These are phyloP conservation scores for Trichoderma semiorbis DNA, from an alignment of 2,329 filamentous ascomycete genomes.

Conservation along the genomic window DNA sequence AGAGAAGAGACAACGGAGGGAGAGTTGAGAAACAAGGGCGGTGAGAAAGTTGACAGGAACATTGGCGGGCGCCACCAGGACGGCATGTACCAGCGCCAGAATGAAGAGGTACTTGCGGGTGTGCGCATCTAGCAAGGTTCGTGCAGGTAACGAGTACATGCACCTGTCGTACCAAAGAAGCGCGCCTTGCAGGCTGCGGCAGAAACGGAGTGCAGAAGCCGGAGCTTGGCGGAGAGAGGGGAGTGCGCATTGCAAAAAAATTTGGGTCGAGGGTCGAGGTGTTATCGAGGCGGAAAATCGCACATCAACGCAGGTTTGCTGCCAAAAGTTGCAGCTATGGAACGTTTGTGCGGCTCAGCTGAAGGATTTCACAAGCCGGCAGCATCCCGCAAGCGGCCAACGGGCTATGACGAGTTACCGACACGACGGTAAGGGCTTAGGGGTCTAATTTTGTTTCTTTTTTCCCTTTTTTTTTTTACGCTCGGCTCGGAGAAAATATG, in stretches of 20 bases:
- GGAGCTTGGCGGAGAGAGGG: neutral
- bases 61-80: neutral
- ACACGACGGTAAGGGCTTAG: slow-evolving; percentile 1
- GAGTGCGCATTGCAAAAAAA: neutral
- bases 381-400: neutral
- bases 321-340: neutral
- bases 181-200: neutral
- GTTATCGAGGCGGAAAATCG: neutral
- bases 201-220: neutral
- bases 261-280: neutral
- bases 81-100: neutral
- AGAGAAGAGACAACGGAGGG: neutral
- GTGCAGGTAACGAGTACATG: neutral
- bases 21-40: neutral
- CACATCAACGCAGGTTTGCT: neutral
- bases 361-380: neutral
- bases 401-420: neutral
- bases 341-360: neutral
- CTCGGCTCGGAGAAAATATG: slow-evolving; percentile 6
- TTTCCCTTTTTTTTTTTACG: neutral
- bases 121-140: neutral
- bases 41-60: neutral
- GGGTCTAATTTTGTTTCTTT: neutral
- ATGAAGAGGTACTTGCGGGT: neutral
- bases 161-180: neutral